Conservation (phyloP, 768 basidiomycete species). For the Leccinum barrowsii region DNA sequence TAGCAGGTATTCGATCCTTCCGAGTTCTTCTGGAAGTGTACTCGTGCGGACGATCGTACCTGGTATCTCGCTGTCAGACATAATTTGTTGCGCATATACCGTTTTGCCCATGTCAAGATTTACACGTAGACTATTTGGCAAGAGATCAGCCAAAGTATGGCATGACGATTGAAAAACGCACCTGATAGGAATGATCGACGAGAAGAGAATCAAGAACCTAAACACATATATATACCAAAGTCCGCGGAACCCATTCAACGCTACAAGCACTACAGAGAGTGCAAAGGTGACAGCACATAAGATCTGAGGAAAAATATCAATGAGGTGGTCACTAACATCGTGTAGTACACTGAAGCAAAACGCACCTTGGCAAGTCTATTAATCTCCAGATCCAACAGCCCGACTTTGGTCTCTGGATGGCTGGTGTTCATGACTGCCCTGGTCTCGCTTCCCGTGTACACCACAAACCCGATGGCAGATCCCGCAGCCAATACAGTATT, state of each 20-base stretch:
- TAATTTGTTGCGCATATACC: conserved; percentile 93
- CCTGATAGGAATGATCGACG: conserved; percentile 99
- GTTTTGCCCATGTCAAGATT: conserved; percentile 99
- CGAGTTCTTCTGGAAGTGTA: conserved; percentile 94
- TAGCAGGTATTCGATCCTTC: conserved; percentile 90
- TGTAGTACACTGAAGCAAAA: background rate
- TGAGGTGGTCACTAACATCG: background rate
- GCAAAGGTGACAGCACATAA: conserved; percentile 92
- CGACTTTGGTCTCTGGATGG: conserved; percentile 93
- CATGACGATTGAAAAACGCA: conserved; percentile 33
- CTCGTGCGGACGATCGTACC: conserved; percentile 96
- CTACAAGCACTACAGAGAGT: conserved; percentile 87
- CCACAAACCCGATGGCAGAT: conserved; percentile 85
- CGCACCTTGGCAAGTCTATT: conserved; percentile 90
- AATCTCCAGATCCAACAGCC: conserved; percentile 89
- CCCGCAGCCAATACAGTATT: conserved; percentile 98
- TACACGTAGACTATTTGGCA: conserved; percentile 74
- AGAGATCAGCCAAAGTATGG: background rate
- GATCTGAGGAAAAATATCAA: conserved; percentile 50
- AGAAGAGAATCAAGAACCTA: conserved; percentile 95
- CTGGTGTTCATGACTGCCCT: conserved; percentile 99
- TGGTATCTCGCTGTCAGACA: conserved; percentile 90
- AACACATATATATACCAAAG: conserved; percentile 96
- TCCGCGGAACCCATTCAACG: conserved; percentile 93
- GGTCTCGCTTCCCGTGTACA: conserved; percentile 94